phyloP scores from a whole-genome alignment of 2,329 filamentous ascomycete species.

The Zopfia rhizophila region DNA sequence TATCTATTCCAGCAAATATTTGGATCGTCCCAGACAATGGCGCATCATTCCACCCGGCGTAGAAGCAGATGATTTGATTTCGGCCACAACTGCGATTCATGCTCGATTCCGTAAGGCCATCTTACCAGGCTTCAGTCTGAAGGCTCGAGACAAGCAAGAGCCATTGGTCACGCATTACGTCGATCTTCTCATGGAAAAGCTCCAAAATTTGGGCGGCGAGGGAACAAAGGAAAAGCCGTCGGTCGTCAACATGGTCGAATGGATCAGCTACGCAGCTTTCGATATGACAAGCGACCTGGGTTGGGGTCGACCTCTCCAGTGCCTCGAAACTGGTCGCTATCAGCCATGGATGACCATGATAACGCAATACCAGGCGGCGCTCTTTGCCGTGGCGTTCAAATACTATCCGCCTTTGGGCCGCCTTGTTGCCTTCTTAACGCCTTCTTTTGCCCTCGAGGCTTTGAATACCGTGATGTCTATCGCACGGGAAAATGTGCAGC shows the following conservation, averaged over 20 bases:
- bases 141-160: slow-evolving; percentile 46
- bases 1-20: slow-evolving; percentile 20
- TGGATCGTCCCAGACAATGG: slow-evolving; percentile 34
- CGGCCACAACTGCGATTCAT: slow-evolving; percentile 43
- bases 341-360: too few relatives aligned
- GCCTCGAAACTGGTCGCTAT: too few relatives aligned
- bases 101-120: slow-evolving; percentile 42
- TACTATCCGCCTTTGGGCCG: slow-evolving; percentile 18
- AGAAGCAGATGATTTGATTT: slow-evolving; percentile 35
- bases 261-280: slow-evolving; percentile 50
- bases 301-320: neutral
- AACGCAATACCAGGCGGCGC: slow-evolving; percentile 22
- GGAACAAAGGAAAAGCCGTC: neutral
- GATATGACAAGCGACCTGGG: slow-evolving; percentile 53
- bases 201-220: neutral
- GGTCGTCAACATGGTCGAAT: slow-evolving; percentile 41
- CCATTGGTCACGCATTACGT: slow-evolving; percentile 40
- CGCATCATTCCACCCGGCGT: slow-evolving; percentile 19
- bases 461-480: slow-evolving; percentile 12
- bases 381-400: slow-evolving; percentile 14
- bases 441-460: slow-evolving; percentile 15
- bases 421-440: slow-evolving; percentile 17
- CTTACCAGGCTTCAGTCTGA: slow-evolving; percentile 49
- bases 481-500: slow-evolving; percentile 2
- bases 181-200: neutral